Percentiles rank a stretch among this genome's conserved stretches.
Conservation (phyloP, 1,284 basidiomycete genomes). For the Rhodotorula sp. region DNA sequence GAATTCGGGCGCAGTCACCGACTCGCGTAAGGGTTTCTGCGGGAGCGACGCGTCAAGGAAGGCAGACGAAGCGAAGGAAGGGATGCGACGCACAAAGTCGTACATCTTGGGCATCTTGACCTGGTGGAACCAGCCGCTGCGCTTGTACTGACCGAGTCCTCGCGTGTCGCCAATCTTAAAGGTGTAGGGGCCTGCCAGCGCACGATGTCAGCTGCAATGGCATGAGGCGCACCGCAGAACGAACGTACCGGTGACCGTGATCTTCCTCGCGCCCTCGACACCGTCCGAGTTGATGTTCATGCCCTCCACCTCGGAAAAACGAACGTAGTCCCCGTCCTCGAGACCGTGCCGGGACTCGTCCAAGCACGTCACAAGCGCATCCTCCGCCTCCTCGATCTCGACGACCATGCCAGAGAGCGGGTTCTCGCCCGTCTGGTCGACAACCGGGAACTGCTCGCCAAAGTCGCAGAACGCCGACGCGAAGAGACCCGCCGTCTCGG, state of each 20-base stretch:
- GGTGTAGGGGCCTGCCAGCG: constrained; percentile 71
- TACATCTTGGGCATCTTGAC: constrained; percentile 98
- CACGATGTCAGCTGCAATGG: background rate
- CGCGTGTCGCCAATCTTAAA: constrained; percentile 91
- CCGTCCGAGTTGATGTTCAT: constrained; percentile 60
- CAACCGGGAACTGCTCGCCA: constrained; percentile 87
- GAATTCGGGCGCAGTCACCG: constrained; percentile 75
- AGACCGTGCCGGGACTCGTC: constrained; percentile 97
- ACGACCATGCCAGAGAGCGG: constrained; percentile 94
- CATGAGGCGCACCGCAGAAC: too few relatives aligned
- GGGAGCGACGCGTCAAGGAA: background rate
- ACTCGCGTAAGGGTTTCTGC: constrained; percentile 91
- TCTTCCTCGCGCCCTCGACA: constrained; percentile 64
- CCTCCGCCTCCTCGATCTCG: constrained; percentile 79
- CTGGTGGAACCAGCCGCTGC: constrained; percentile 94
- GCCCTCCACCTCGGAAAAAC: constrained; percentile 95
- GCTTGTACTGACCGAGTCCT: constrained; percentile 72
- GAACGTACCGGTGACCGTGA: constrained; percentile 75
- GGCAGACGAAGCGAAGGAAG: background rate
- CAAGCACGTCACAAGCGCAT: constrained; percentile 90
- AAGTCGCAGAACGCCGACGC: constrained; percentile 97
- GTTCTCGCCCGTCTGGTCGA: constrained; percentile 93
- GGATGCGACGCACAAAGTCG: constrained; percentile 68
- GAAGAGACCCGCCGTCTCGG: constrained; percentile 91
- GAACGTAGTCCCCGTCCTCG: constrained; percentile 96